Base-by-base conservation (phyloP, 176 grass and related monocot genomes). In the Paspalum vaginatum region DNA sequence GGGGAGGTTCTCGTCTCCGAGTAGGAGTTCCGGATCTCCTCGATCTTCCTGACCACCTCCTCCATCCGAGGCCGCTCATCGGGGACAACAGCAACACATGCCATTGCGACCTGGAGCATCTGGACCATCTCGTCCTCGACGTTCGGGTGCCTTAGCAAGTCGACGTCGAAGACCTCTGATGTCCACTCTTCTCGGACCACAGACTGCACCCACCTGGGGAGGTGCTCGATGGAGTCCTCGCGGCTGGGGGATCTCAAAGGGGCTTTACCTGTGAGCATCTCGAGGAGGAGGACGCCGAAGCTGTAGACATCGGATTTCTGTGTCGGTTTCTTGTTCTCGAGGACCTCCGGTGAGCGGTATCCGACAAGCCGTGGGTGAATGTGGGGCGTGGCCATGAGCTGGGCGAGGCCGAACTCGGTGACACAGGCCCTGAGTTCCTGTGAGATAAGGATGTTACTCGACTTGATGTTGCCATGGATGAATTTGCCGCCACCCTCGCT, bases 181-280 rank as follows among this genome's bases (percentile, higher is more conserved):
- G 95, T 98, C 95, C 92, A 95, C 64, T 98, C 95, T 73, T 98
- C 95, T 9, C 92, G 79, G 57, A 98, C 92, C 78, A 98, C 92
- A 5, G 90, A 98, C n/a, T 95, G 95, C 64, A 98, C 95, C 95
- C 95, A 98, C 26, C 84, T 77, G 1, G 92, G 92, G 26, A 98
- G 89, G 81, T 98, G 88, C 1, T 85, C 95, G 14, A 95, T 70
- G 45, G 65, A 93, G 15, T 91, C 92, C 6, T 91, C 95, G 0
- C 78, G 88, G 1, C 89, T 68, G 1, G 92, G 89, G 7, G 95
- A 91, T 51, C 89, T 66, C 11, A 77, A 55, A 37, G 92, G 95
- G 18, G 92, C 81, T 40, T 95, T 98, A 11, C 95, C 95, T 0
- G 95, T 95, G 18, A 98, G 86, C 79, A 98, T 85, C 75, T 98